Evolutionary conservation across 2,329 filamentous ascomycete species (phyloP).

Genomic region (Lachnellula cervina): DNA sequence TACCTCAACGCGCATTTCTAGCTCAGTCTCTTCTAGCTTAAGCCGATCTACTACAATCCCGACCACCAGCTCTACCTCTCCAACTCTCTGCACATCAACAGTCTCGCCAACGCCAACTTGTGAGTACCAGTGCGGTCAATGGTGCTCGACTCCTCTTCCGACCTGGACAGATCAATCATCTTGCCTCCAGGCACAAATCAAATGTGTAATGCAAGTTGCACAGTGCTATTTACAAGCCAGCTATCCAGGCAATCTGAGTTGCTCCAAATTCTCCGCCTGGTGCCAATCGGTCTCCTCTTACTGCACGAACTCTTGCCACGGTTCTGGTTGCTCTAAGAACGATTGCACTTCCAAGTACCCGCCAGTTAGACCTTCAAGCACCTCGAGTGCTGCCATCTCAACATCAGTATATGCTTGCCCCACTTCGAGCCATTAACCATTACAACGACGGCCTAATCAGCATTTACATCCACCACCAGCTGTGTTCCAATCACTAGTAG

Average conservation of each 20-base stretch:
- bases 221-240: conserved; percentile 49
- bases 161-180: conserved; percentile 40
- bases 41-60: conserved; percentile 3
- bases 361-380: conserved; percentile 33
- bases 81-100: conserved; percentile 43
- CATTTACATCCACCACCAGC: conserved; percentile 30
- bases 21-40: not conserved
- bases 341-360: conserved; percentile 40
- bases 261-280: conserved; percentile 48
- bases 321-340: conserved; percentile 37
- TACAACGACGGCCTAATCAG: conserved; percentile 20
- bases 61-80: conserved; percentile 4
- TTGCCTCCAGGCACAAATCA: conserved; percentile 39
- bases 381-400: conserved; percentile 37
- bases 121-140: conserved; percentile 51
- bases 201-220: conserved; percentile 41
- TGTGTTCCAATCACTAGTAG: conserved; percentile 42
- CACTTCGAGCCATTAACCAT: not conserved
- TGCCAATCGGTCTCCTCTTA: conserved; percentile 42
- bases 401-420: conserved; percentile 33
- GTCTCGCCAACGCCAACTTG: conserved; percentile 41
- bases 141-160: conserved; percentile 48
- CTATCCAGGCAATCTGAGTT: conserved; percentile 44
- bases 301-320: conserved; percentile 37
- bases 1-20: not conserved